A percentile compares a stretch with the other conserved stretches of the same genome.
Conservation (phyloP, 768 basidiomycete genomes). For the Lactifluus volemus region DNA sequence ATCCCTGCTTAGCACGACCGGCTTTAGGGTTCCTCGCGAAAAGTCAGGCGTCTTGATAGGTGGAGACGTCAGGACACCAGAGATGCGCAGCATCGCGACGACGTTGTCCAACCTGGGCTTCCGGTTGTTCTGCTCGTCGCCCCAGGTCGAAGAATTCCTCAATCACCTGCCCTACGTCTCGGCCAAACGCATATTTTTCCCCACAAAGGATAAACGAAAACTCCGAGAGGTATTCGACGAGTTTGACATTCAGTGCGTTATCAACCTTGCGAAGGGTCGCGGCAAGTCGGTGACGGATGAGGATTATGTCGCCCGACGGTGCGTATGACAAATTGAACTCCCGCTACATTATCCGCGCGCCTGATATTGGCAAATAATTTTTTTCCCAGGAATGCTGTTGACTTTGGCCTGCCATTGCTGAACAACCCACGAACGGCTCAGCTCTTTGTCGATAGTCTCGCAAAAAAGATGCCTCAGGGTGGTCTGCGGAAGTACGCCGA, state of each 20-base stretch:
- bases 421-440: slow-evolving; percentile 86
- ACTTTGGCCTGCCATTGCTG: slow-evolving; percentile 67
- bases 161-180: slow-evolving; percentile 68
- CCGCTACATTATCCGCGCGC: not conserved
- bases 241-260: slow-evolving; percentile 88
- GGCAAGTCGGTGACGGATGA: slow-evolving; percentile 76
- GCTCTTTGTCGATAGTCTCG: slow-evolving; percentile 85
- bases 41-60: slow-evolving; percentile 88
- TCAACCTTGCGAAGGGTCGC: slow-evolving; percentile 82
- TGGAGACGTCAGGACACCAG: slow-evolving; percentile 80
- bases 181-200: slow-evolving; percentile 92
- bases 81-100: slow-evolving; percentile 79
- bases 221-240: slow-evolving; percentile 90
- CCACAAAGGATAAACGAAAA: slow-evolving; percentile 91
- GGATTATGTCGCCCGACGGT: slow-evolving; percentile 93
- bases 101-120: slow-evolving; percentile 80
- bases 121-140: slow-evolving; percentile 87
- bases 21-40: slow-evolving; percentile 83
- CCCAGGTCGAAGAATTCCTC: slow-evolving; percentile 70
- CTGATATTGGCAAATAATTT: not conserved
- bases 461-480: slow-evolving; percentile 73
- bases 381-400: slow-evolving; percentile 11
- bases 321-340: slow-evolving; percentile 23
- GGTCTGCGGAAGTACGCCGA: slow-evolving; percentile 74
- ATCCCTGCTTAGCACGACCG: slow-evolving; percentile 88